Evolutionary conservation across 768 basidiomycete species (phyloP), one percentile per base, ranked within the genome.

Genomic region (Nidula microcarpa): DNA sequence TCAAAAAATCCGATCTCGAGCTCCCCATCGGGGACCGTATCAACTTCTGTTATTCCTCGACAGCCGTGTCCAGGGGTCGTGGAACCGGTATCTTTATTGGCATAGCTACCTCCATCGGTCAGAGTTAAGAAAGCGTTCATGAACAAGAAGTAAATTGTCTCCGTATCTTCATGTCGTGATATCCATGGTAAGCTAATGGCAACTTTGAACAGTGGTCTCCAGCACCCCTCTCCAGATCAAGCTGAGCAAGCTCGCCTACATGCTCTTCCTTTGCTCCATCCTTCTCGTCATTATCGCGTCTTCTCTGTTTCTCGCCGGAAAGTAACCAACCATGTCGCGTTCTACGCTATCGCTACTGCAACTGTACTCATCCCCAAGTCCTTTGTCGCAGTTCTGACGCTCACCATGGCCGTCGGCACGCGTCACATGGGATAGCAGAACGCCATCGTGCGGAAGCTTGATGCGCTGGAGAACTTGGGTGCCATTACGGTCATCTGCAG

Each of bases 391-490:
- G 74, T 80, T 37, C 66, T 85, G 59, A 79, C 81, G 2, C 71
- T 85, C 43, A 86, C 84, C 10, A 72, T 85, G 66, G 80, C 84
- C 7, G 74, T 80, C 30, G 82, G 82, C 0, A 80, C 80, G 1
- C 70, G 74, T 49, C 75, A 77, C 50, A 80, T 85, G 63, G 81
- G 80, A 2, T 71, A 66, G 44, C 70, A 82, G 60, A 76, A 85
- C 55, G 85, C 84, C 36, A 77, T 87, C 52, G 82, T 85, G 11
- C 75, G 83, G 34, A 76, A 80, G 50, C 75, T 87, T 55, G 83
- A 85, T 57, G 82, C 84, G 10, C 71, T 86, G 56, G 84, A 86
- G 60, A 82, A 78, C 48, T 62, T 87, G 41, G 81, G 83, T 9
- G 80, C 76, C 6, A 82, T 86, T 8, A 72, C 69, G 3, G 69